Base-by-base conservation (phyloP, 352 stramenopile species). In the Globisporangium polare region DNA sequence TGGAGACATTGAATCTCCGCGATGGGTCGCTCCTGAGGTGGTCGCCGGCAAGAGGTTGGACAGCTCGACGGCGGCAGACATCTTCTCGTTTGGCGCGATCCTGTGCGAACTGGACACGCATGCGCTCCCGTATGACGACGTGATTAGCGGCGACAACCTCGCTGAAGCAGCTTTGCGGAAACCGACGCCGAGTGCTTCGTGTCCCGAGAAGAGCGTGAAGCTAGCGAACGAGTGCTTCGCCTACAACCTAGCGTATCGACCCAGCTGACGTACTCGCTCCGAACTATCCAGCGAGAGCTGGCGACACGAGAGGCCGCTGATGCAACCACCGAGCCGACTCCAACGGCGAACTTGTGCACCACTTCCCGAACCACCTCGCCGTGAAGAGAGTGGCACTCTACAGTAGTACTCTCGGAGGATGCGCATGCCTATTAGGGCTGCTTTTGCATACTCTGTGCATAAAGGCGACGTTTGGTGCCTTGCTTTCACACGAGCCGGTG, bases 61-160 rank as follows among this genome's bases (percentile, higher is more conserved):
- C 2, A n/a, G 3, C 4, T n/a, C 45, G 20, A 12, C 45, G 6
- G 45, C 22, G 5, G 13, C 22, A 12, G 45, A 52, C 12, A 17
- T 52, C 29, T 80, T 72, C 55, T 69, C 63, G 22, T 79, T 77
- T 51, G 72, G 69, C 24, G 69, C 74, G 12, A 18, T 79, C 15
- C 20, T 83, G 43, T 79, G 70, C 4, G 75, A 84, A 53, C 47
- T 84, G 18, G 72, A 78, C 45, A 78, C 72, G 3, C 74, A 83
- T 50, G 57, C 39, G 24, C 58, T 77, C 13, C 72, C 67, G 27
- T 80, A 78, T 61, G 66, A 66, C 17, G 70, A 69, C 22, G 55
- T 39, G 24, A 58, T 60, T 27, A 63, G 67, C 20, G 62, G 62
- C 9, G 67, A 69, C 1, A 49, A 58, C 39, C 17, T 81, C 2